Conservation (phyloP, 306 rosid species). For the Quercus alba region DNA sequence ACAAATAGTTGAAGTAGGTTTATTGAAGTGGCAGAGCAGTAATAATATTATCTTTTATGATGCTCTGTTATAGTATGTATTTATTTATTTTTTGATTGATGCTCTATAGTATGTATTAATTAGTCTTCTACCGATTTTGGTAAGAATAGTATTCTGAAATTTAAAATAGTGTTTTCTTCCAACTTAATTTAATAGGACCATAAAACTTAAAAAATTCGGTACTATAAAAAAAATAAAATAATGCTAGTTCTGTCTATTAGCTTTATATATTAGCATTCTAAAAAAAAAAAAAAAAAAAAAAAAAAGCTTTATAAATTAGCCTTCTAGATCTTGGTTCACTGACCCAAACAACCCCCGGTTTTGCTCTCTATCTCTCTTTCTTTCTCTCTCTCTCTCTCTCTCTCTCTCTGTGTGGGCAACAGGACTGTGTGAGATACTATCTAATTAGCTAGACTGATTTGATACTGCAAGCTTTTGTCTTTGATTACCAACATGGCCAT, state of each 20-base stretch:
- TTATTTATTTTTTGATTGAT: too few relatives aligned
- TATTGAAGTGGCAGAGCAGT: too few relatives aligned
- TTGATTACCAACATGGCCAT: constrained; percentile 27
- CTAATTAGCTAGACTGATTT: neutral
- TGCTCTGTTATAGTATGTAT: too few relatives aligned
- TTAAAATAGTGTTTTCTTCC: neutral
- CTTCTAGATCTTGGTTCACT: neutral
- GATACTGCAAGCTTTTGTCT: neutral
- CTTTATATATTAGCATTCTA: neutral
- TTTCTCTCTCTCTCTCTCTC: neutral
- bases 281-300: too few relatives aligned
- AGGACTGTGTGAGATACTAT: too few relatives aligned
- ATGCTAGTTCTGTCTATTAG: neutral
- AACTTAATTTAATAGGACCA: neutral
- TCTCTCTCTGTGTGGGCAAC: too few relatives aligned
- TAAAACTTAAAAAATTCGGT: neutral
- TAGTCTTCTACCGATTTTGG: neutral
- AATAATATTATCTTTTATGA: too few relatives aligned
- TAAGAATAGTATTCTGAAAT: neutral
- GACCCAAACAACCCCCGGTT: neutral
- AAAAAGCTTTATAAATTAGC: neutral
- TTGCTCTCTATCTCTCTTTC: neutral
- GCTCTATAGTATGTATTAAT: too few relatives aligned
- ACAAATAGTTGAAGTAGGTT: too few relatives aligned
- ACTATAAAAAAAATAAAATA: too few relatives aligned